Base-by-base conservation (phyloP, 495 filamentous ascomycete species). In the Neurospora sp. region DNA sequence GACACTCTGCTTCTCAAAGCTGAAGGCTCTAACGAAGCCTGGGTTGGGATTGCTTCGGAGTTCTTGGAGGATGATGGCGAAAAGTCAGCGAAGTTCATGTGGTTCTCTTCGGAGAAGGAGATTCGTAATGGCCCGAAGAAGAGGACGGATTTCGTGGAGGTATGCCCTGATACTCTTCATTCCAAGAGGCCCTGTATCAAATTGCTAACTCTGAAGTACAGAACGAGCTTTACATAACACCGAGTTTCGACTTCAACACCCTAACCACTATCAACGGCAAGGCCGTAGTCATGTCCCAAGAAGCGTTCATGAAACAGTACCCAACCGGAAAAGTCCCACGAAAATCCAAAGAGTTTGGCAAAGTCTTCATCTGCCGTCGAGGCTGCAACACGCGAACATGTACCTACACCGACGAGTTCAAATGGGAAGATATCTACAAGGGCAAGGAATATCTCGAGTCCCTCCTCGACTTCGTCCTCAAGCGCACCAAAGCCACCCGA, bases 161-260 rank as follows among this genome's bases (percentile, higher is more conserved):
- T 92, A 79, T 4, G 79, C 74, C 0, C 20, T 39, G 11, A 42
- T 42, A 3, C 10, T 3, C 31, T 20, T 72, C 38, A 42, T n/a
- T 22, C 31, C 5, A 46, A 3, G 12, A 40, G 18, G 27, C 35
- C 16, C 3, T 44, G 39, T 12, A 53, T 70, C 77, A 39, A 75
- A 40, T 38, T n/a, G 44, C 74, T 48, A 18, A 61, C 69, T 2
- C 3, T 3, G 9, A 35, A 7, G 16, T 35, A 0, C 70, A 92
- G 84, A 96, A 97, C 76, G 96, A 99, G 82, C 86, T 97, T 22
- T 99, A 98, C 77, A 88, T 98, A 53, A 96, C 94, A 0, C 86
- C 92, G 0, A 88, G 90, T 18, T 94, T 90, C 79, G 96, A 99
- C 76, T 79, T 88, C 48, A 97, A 97, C 76, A 87, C 95, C 27